These are phyloP conservation scores for Strobilomyces echinocephalus DNA, from an alignment of 768 basidiomycete genomes.

Conservation along the genomic window DNA sequence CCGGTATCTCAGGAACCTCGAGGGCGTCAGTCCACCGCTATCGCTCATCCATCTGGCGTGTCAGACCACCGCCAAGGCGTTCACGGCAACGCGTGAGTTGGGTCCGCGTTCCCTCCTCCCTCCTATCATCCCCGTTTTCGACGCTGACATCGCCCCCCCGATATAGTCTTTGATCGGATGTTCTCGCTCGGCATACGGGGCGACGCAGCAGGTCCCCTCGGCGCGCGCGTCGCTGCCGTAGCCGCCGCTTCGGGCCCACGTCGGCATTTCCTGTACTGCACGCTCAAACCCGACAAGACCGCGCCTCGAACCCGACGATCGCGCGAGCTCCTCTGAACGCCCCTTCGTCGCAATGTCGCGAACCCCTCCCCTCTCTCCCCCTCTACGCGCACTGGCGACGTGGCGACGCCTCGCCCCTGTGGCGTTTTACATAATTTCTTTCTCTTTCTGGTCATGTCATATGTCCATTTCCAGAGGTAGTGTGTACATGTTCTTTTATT, in stretches of 20 bases:
- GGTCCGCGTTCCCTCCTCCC: background rate
- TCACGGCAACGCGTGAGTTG: slow-evolving; percentile 71
- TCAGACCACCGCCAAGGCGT: slow-evolving; percentile 85
- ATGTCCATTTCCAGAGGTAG: too few relatives aligned
- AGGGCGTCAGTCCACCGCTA: slow-evolving; percentile 86
- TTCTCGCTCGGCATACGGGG: slow-evolving; percentile 79
- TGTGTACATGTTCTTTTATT: too few relatives aligned
- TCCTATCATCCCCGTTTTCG: background rate
- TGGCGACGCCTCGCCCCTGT: too few relatives aligned
- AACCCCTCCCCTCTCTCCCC: too few relatives aligned
- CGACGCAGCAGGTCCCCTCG: slow-evolving; percentile 58
- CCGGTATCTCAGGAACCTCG: slow-evolving; percentile 84
- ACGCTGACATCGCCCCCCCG: background rate
- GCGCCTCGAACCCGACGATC: slow-evolving; percentile 42
- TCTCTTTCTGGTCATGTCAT: too few relatives aligned
- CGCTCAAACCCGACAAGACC: slow-evolving; percentile 57
- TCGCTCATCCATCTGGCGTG: slow-evolving; percentile 82
- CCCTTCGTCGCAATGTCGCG: background rate
- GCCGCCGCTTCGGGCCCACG: slow-evolving; percentile 69
- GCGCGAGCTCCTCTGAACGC: slow-evolving; percentile 30
- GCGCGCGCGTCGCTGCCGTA: slow-evolving; percentile 59
- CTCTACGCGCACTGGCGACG: too few relatives aligned
- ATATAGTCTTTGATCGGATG: slow-evolving; percentile 86
- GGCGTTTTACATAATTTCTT: too few relatives aligned
- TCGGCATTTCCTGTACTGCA: slow-evolving; percentile 81